A percentile compares a stretch with the other conserved stretches of the same genome.
Evolutionary conservation across 176 grass and related monocot species (phyloP).

Genomic region (Musa beccarii): DNA sequence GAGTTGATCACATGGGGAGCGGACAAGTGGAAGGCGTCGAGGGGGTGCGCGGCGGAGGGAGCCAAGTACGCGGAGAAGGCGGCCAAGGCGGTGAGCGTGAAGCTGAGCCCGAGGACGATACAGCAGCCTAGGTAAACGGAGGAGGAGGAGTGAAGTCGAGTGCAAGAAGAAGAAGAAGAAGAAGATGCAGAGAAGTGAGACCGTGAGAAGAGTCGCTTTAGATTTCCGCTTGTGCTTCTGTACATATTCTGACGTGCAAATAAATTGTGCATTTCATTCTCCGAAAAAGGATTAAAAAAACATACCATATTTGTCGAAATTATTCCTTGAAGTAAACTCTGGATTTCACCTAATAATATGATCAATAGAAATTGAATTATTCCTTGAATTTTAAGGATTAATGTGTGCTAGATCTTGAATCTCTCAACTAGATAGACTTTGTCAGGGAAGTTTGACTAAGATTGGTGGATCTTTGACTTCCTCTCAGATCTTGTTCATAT

Average conservation of each 20-base stretch:
- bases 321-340: too few species aligned
- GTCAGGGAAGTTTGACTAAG: too few species aligned
- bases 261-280: background rate
- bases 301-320: too few species aligned
- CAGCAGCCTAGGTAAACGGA: conserved; percentile 1
- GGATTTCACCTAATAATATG: too few species aligned
- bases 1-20: background rate
- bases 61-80: conserved; percentile 7
- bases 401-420: too few species aligned
- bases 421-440: too few species aligned
- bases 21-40: background rate
- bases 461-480: too few species aligned
- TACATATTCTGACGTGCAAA: background rate
- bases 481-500: too few species aligned
- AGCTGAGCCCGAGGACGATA: background rate
- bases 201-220: background rate
- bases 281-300: too few species aligned
- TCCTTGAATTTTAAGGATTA: too few species aligned
- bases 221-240: background rate
- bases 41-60: background rate
- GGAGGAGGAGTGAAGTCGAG: background rate
- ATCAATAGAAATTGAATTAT: too few species aligned
- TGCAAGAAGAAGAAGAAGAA: background rate
- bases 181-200: background rate
- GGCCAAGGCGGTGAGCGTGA: background rate